phyloP scores from a whole-genome alignment of 441 rosid genomes.

The Populus trichocarpa region DNA sequence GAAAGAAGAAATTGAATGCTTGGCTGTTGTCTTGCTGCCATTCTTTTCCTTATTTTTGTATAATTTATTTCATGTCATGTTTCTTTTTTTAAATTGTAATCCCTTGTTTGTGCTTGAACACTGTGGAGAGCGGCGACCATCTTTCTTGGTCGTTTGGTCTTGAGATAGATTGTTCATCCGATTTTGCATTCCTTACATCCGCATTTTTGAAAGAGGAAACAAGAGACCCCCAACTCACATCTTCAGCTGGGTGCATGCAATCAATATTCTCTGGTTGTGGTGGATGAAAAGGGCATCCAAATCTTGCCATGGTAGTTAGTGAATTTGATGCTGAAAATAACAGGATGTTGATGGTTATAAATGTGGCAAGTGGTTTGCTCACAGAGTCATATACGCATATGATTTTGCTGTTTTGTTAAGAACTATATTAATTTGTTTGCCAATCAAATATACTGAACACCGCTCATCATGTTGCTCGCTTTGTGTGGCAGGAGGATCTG shows the following conservation, averaged over 20 bases:
- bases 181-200: not conserved
- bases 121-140: not conserved
- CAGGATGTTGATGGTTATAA: not conserved
- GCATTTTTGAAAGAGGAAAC: not conserved
- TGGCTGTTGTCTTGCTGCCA: not conserved
- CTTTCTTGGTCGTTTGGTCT: not conserved
- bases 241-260: not conserved
- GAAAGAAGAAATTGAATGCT: not conserved
- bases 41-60: not conserved
- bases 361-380: not conserved
- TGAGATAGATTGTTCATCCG: not conserved
- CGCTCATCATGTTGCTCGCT: slow-evolving; percentile 10
- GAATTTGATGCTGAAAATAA: not conserved
- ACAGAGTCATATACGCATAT: not conserved
- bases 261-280: not conserved
- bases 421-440: not conserved
- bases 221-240: not conserved
- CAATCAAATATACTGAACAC: no score
- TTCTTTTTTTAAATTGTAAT: not conserved
- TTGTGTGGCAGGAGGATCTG: slow-evolving; percentile 6
- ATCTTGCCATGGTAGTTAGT: not conserved
- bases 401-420: not conserved
- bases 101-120: not conserved
- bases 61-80: not conserved
- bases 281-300: not conserved